Base-by-base conservation (phyloP, 495 filamentous ascomycete genomes). In the Aspergillus campestris region DNA sequence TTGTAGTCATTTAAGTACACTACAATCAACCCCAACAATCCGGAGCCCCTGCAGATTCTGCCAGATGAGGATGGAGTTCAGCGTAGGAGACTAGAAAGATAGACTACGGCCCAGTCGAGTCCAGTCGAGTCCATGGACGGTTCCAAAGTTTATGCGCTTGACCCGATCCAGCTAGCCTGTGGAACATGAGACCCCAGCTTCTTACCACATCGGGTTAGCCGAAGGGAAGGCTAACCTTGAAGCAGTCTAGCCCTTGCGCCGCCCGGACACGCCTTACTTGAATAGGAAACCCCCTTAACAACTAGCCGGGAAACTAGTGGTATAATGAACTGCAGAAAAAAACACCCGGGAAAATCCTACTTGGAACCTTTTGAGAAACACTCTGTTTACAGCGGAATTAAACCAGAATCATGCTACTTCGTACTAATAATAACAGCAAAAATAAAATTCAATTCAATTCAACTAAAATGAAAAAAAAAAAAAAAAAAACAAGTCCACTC, bases 221-320 rank as follows among this genome's bases (percentile, higher is more conserved):
- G 31, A 10, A 24, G 7, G 14, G 42, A 6, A 0, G 24, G 11
- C 28, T 24, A 28, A 44, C 33, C 42, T 24, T 24, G 4, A 24
- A 2, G 4, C 1, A 24, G 18, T 4, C 18, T 24, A 24, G 18
- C 18, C 18, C 18, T 4, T 24, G 18, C 42, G 36, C 18, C 12
- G n/a, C 31, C 38, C 27, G 38, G 11, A 40, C 14, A 30, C 29
- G n/a, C 5, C 11, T 29, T 27, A n/a, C 9, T 27, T 31, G 7
- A 5, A 40, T 30, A 27, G 12, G 11, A 7, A 30, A 44, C 42
- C 42, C 42, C 42, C 29, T 35, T 14, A 44, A 44, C 31, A 15
- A 35, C 31, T 44, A 33, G 41, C 24, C n/a, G n/a, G 5, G 27
- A 36, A 38, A 44, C 34, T 44, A 44, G 42, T 37, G 42, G 33